Evolutionary conservation across 2,329 filamentous ascomycete genomes (phyloP).

Genomic region (Cladobotryum protrusum): DNA sequence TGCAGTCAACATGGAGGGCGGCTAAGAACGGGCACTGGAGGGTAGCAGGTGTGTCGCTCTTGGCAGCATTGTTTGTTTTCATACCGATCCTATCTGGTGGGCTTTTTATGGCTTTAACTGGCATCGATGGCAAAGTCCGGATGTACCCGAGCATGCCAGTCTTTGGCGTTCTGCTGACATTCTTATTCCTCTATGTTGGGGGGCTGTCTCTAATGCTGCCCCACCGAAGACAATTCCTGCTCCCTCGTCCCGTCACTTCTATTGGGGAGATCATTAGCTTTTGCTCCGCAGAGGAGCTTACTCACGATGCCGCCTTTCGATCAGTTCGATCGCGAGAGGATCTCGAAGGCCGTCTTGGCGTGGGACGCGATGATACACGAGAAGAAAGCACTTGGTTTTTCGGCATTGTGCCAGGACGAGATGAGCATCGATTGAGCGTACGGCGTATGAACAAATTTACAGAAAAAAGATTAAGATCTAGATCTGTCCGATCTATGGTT

Average conservation of each 20-base stretch:
- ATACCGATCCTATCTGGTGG: conserved; percentile 64
- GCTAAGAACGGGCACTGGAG: conserved; percentile 57
- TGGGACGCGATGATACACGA: conserved; percentile 35
- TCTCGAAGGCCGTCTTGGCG: conserved; percentile 62
- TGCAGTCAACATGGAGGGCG: conserved; percentile 54
- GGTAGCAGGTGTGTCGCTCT: conserved; percentile 54
- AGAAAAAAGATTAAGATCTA: conserved; percentile 29
- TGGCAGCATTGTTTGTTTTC: conserved; percentile 53
- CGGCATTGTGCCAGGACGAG: conserved; percentile 34
- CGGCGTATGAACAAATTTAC: conserved; percentile 40
- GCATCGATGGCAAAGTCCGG: conserved; percentile 41
- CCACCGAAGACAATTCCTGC: conserved; percentile 51
- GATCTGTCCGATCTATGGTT: conserved; percentile 19
- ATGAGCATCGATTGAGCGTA: conserved; percentile 38
- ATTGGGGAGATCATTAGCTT: conserved; percentile 75
- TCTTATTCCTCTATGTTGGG: conserved; percentile 64
- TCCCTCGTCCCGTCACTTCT: conserved; percentile 68
- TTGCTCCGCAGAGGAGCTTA: conserved; percentile 64
- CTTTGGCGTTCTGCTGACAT: conserved; percentile 65
- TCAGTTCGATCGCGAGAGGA: conserved; percentile 61
- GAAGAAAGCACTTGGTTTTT: conserved; percentile 50
- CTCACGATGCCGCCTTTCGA: conserved; percentile 67
- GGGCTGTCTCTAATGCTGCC: conserved; percentile 58
- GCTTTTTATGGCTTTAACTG: conserved; percentile 67
- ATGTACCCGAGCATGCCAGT: conserved; percentile 70